A percentile compares a stretch with the other conserved stretches of the same genome.
phyloP scores from a whole-genome alignment of 2,329 filamentous ascomycete species.

The Nectriaceae sp. region DNA sequence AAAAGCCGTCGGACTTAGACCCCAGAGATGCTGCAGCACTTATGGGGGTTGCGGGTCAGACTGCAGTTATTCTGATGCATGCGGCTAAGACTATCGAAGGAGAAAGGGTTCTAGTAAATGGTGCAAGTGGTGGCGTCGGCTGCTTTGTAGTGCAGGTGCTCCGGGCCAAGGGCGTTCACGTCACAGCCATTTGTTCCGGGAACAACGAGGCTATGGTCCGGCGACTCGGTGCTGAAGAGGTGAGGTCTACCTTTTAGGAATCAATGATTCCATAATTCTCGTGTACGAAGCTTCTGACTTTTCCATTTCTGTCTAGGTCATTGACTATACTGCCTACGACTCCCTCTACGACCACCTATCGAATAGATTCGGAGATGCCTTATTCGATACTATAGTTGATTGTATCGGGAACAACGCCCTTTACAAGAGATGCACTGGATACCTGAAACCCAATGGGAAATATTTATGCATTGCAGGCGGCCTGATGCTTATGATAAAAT shows the following conservation, averaged over 20 bases:
- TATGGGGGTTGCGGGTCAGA: constrained; percentile 38
- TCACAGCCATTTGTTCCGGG: constrained; percentile 25
- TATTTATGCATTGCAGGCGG: constrained; percentile 26
- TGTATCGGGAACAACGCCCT: constrained; percentile 25
- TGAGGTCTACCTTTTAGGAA: constrained; percentile 6
- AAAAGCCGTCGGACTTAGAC: constrained; percentile 25
- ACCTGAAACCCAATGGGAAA: constrained; percentile 20
- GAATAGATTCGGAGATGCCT: constrained; percentile 1
- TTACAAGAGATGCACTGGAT: constrained; percentile 20
- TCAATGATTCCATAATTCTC: too few relatives aligned
- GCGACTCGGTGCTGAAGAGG: constrained; percentile 26
- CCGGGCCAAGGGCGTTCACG: constrained; percentile 16
- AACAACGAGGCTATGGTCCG: constrained; percentile 23
- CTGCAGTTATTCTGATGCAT: constrained; percentile 29
- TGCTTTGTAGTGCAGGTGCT: constrained; percentile 23
- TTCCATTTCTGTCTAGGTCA: constrained; percentile 13
- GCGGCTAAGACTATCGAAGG: constrained; percentile 22
- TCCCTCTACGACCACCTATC: constrained; percentile 19
- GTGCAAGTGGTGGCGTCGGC: constrained; percentile 28
- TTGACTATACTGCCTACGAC: constrained; percentile 23
- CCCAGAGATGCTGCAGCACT: constrained; percentile 27
- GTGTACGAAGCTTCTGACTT: background rate
- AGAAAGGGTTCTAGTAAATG: constrained; percentile 24
- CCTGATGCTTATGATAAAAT: background rate
- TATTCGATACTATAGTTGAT: constrained; percentile 24